Evolutionary conservation across 2,329 filamentous ascomycete species (phyloP).

Genomic region (Alternaria rosae): DNA sequence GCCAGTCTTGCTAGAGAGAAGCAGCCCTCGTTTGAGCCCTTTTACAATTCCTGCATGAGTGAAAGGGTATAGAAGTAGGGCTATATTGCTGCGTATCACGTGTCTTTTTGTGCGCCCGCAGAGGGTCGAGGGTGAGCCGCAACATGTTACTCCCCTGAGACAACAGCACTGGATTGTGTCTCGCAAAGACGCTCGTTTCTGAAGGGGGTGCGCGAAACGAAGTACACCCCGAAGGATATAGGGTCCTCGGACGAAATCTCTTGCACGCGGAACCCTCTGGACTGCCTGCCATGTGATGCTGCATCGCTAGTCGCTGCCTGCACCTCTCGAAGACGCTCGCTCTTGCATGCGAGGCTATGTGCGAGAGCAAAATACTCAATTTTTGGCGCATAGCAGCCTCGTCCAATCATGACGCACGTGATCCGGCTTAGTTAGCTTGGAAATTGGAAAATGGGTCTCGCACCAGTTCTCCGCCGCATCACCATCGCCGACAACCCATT

Average conservation of each 20-base stretch:
- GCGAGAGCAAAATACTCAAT: not conserved
- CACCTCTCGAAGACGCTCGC: not conserved
- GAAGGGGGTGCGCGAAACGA: too few species aligned
- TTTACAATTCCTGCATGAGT: conserved; percentile 41
- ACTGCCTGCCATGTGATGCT: not conserved
- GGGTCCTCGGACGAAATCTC: not conserved
- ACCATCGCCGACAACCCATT: conserved; percentile 45
- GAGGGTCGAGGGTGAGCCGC: too few species aligned
- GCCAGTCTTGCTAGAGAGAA: conserved; percentile 47
- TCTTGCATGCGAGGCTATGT: not conserved
- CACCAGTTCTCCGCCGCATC: conserved; percentile 33
- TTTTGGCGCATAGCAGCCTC: too few species aligned
- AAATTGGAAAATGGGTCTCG: not conserved
- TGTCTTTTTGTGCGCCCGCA: not conserved
- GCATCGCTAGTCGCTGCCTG: not conserved
- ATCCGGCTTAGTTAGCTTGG: not conserved
- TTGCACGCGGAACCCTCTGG: not conserved
- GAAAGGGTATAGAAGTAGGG: conserved; percentile 44
- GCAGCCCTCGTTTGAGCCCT: conserved; percentile 49
- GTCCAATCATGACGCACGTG: not conserved
- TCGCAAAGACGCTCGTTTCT: too few species aligned
- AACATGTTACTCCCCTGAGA: too few species aligned
- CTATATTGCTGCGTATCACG: conserved; percentile 24
- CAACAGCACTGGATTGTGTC: too few species aligned
- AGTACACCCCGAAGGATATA: too few species aligned